These are phyloP conservation scores for Pelargonium nanum DNA, from an alignment of 345 rosid species.

Conservation along the genomic window DNA sequence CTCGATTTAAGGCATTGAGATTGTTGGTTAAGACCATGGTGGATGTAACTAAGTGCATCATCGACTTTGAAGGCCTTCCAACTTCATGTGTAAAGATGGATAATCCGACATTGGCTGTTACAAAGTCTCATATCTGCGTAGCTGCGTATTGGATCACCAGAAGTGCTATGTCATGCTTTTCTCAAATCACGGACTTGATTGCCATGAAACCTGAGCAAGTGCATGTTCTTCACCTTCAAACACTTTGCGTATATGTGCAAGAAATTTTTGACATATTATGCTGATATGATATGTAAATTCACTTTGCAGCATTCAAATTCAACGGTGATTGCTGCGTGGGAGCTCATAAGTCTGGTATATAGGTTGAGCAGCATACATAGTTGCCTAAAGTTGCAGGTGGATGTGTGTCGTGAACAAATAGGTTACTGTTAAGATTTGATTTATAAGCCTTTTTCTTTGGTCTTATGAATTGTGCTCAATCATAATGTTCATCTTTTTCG, in stretches of 20 bases:
- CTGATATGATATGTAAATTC: not conserved
- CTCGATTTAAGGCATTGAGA: constrained; percentile 43
- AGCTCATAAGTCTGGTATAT: constrained; percentile 46
- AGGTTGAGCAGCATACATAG: constrained; percentile 32
- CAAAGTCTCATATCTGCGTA: constrained; percentile 35
- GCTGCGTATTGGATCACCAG: constrained; percentile 59
- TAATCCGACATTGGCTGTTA: constrained; percentile 23
- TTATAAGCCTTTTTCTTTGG: not conserved
- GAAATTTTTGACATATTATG: not conserved
- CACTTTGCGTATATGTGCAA: not conserved
- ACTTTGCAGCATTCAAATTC: constrained; percentile 29
- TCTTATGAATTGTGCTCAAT: not conserved
- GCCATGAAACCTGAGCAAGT: constrained; percentile 44
- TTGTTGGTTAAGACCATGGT: constrained; percentile 39
- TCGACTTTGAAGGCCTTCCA: constrained; percentile 46
- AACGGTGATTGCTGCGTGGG: constrained; percentile 41
- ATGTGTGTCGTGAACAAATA: constrained; percentile 40
- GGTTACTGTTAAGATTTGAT: constrained; percentile 25
- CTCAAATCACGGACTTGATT: constrained; percentile 37
- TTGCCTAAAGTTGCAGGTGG: constrained; percentile 42
- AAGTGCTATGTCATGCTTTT: constrained; percentile 46
- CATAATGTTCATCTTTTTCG: not conserved
- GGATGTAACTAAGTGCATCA: constrained; percentile 43
- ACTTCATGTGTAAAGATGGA: constrained; percentile 26
- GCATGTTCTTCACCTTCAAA: constrained; percentile 38